phyloP scores from a whole-genome alignment of 352 stramenopile genomes.

The Pythium dissimile region DNA sequence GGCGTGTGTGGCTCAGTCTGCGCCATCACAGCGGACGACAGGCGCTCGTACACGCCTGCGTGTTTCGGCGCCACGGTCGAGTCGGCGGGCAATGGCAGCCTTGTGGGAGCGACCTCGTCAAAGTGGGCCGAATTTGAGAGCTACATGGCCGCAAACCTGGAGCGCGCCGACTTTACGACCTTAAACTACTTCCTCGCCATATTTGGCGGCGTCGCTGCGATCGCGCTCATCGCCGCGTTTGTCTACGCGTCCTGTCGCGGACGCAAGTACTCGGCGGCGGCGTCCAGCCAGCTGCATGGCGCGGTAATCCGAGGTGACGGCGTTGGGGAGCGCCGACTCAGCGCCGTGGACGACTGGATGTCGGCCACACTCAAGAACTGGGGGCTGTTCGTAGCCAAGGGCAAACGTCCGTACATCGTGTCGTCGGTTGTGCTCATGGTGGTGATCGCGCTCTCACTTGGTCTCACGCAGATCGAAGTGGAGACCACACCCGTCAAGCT shows the following conservation, averaged over 20 bases:
- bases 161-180: slow-evolving; percentile 31
- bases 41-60: slow-evolving; percentile 30
- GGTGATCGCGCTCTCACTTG: slow-evolving; percentile 15
- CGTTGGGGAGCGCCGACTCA: slow-evolving; percentile 22
- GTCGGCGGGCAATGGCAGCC: background rate
- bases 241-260: slow-evolving; percentile 31
- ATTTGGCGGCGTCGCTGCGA: slow-evolving; percentile 38
- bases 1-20: slow-evolving; percentile 62
- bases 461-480: slow-evolving; percentile 34
- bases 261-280: slow-evolving; percentile 17
- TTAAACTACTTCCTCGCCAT: slow-evolving; percentile 59
- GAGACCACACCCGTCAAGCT: slow-evolving; percentile 54
- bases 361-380: slow-evolving; percentile 32
- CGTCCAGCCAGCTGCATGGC: slow-evolving; percentile 4
- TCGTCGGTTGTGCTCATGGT: slow-evolving; percentile 24
- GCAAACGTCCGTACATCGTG: slow-evolving; percentile 23
- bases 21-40: slow-evolving; percentile 32
- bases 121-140: slow-evolving; percentile 40
- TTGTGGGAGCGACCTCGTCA: background rate
- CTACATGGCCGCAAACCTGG: slow-evolving; percentile 40
- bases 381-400: slow-evolving; percentile 32
- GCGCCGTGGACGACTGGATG: slow-evolving; percentile 28
- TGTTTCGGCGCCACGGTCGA: slow-evolving; percentile 30
- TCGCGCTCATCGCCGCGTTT: slow-evolving; percentile 39
- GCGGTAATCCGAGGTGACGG: background rate